Base-by-base conservation (phyloP, 805 yeast genomes). In the Spathaspora gorwiae region DNA sequence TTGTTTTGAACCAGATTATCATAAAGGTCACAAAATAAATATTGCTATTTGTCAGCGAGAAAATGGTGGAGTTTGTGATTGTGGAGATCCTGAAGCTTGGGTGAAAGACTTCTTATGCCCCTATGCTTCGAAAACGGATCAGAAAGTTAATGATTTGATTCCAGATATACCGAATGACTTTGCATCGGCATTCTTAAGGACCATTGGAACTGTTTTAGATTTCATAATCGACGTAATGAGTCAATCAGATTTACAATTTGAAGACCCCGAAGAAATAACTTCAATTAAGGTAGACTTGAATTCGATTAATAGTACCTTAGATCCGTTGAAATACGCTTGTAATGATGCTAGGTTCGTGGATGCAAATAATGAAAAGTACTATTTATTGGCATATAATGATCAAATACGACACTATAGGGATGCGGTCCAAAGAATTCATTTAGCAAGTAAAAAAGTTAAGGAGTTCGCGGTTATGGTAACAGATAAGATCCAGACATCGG, bases 11-110 rank as follows among this genome's bases (percentile, higher is more conserved):
- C 79, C 81, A 2, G 80, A 78, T 4, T 73, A 76, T 45, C 98
- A 90, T 62, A 57, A 59, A 32, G 92, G 81, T 38, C 98, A 90
- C 61, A 77, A 80, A 39, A 82, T 86, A 7, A 78, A 82, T 45
- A 76, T 81, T 13, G 72, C 79, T 35, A 79, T 86, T 6, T 78
- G 84, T 46, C 79, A 78, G 37, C 70, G 87, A 43, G 85, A 80
- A 48, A 84, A 79, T 46, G 87, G 90, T 34, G 94, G 94, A 0
- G 85, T 84, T 14, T 86, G 95, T 60, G 96, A 88, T 57, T 88
- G 96, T 61, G 96, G 96, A 4, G 96, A 89, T 56, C 79, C 81
- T 0, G 95, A 87, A 56, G 95, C 95, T 0, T 89, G 95, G 90
- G 75, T 70, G 5, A 62, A 61, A 12, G 63, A 72, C 1, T 66